These are phyloP conservation scores for Globisporangium echinulatum DNA, from an alignment of 352 stramenopile species.

Conservation along the genomic window DNA sequence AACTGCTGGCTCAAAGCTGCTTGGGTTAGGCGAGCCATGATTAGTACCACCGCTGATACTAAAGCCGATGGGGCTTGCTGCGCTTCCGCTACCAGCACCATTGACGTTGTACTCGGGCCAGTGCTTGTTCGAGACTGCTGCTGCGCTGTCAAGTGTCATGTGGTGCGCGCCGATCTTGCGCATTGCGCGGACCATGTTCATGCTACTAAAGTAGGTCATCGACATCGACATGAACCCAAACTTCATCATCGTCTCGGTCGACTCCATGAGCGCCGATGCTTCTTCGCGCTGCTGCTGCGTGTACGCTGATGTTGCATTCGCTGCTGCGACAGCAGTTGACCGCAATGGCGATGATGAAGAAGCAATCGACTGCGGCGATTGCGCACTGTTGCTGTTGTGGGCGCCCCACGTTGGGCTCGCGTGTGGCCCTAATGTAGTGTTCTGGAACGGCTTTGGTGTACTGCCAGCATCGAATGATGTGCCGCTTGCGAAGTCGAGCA, in stretches of 20 bases:
- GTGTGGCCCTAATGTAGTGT: background rate
- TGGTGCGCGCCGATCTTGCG: slow-evolving; percentile 90
- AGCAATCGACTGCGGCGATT: background rate
- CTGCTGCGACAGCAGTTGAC: slow-evolving; percentile 1
- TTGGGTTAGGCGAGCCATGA: background rate
- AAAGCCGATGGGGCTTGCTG: background rate
- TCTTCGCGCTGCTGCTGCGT: slow-evolving; percentile 86
- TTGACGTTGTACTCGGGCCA: slow-evolving; percentile 45
- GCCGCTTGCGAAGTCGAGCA: slow-evolving; percentile 25
- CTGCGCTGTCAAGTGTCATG: slow-evolving; percentile 83
- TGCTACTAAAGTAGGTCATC: slow-evolving; percentile 96
- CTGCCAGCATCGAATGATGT: too few relatives aligned
- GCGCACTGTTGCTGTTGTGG: background rate
- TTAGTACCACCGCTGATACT: background rate
- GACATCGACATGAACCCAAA: slow-evolving; percentile 98
- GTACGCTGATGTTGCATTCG: slow-evolving; percentile 27
- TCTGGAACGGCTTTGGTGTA: too few relatives aligned
- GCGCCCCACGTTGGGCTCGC: slow-evolving; percentile 14
- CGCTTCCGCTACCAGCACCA: background rate
- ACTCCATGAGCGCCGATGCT: slow-evolving; percentile 90
- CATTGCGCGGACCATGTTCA: slow-evolving; percentile 97
- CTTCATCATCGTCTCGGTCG: slow-evolving; percentile 97
- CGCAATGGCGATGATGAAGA: too few relatives aligned
- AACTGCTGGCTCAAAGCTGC: slow-evolving; percentile 38
- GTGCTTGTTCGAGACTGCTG: slow-evolving; percentile 48